A percentile compares a stretch with the other conserved stretches of the same genome.
phyloP scores from a whole-genome alignment of 495 filamentous ascomycete species.

The Letharia columbiana region DNA sequence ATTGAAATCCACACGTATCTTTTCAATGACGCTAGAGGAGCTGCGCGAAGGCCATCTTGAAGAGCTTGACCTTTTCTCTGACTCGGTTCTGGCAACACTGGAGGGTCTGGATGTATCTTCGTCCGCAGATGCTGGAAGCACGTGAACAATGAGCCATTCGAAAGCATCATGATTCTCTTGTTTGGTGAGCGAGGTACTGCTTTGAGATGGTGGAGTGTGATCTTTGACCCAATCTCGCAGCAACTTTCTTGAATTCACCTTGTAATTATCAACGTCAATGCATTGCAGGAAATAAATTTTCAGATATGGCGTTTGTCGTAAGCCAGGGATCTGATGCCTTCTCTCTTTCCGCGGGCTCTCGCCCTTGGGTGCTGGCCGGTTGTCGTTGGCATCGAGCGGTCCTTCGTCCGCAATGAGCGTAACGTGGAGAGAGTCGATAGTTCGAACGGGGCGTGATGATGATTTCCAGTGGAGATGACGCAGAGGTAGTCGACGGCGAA shows the following conservation, averaged over 20 bases:
- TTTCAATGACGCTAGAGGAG: conserved; percentile 76
- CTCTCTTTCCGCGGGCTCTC: conserved; percentile 43
- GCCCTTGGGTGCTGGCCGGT: background rate
- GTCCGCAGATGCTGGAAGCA: conserved; percentile 72
- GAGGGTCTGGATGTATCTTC: conserved; percentile 54
- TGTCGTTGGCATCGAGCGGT: conserved; percentile 2
- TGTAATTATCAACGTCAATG: conserved; percentile 92
- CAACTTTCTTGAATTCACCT: conserved; percentile 61
- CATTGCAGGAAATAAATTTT: conserved; percentile 84
- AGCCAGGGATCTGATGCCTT: conserved; percentile 88
- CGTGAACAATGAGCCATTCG: conserved; percentile 92
- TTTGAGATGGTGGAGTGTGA: conserved; percentile 48
- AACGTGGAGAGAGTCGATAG: conserved; percentile 85
- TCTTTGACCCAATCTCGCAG: conserved; percentile 86
- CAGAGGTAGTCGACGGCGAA: conserved; percentile 75
- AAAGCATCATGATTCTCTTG: conserved; percentile 89
- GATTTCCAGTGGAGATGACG: conserved; percentile 96
- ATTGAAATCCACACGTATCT: conserved; percentile 87
- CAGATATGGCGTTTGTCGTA: conserved; percentile 88
- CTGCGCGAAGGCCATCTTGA: conserved; percentile 69
- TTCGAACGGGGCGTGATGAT: conserved; percentile 76
- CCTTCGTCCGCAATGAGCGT: conserved; percentile 60
- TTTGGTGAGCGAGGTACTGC: conserved; percentile 37
- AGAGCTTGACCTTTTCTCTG: conserved; percentile 37
- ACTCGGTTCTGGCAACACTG: conserved; percentile 33